Base-by-base conservation (phyloP, 148 eudicot species). In the Rhododendron simsii region DNA sequence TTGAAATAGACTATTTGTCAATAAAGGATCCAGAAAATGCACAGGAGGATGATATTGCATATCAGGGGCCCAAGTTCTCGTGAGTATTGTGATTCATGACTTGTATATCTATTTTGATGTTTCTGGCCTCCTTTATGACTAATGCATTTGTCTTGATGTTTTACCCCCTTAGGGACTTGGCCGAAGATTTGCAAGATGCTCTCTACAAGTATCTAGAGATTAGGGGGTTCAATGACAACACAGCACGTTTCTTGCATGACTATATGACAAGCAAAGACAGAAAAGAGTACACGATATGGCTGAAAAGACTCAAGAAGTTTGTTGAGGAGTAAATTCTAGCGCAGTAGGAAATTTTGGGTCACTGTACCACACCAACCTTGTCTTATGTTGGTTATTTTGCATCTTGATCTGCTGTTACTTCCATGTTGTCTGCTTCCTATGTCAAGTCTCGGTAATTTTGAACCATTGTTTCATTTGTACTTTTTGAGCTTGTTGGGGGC, bases 21-120 rank as follows among this genome's bases (percentile, higher is more conserved):
- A 78, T 91, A 3, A 92, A 88, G 88, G 86, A 89, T 48, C 90
- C 91, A 4, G 91, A 89, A 16, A 59, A 5, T 16, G 30, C 86
- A 28, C 39, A 30, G 13, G 91, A 91, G 50, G 93, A 92, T 47
- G 87, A 89, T 61, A 88, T 89, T 80, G 90, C 91, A 35, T 92
- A 92, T 11, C 92, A 91, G 63, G 95, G 95, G 37, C 95, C 95
- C 61, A 92, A 92, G 80, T 93, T 93, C 76, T 21, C 85, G 95
- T 93, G 80, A 91, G 94, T 83, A 83, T 35, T 35, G 33, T 26
- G 39, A 5, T 84, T 55, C 44, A 16, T 33, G 45, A 53, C 80
- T 77, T 47, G 44, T 30, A 15, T 35, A 1, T 21, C 11, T 59
- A 33, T 87, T 87, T 59, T 50, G 39, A 15, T 35, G 63, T 71